A percentile compares a stretch with the other conserved stretches of the same genome.
phyloP scores from a whole-genome alignment of 164 flowering plant species.

The Magnolia changhungtana region DNA sequence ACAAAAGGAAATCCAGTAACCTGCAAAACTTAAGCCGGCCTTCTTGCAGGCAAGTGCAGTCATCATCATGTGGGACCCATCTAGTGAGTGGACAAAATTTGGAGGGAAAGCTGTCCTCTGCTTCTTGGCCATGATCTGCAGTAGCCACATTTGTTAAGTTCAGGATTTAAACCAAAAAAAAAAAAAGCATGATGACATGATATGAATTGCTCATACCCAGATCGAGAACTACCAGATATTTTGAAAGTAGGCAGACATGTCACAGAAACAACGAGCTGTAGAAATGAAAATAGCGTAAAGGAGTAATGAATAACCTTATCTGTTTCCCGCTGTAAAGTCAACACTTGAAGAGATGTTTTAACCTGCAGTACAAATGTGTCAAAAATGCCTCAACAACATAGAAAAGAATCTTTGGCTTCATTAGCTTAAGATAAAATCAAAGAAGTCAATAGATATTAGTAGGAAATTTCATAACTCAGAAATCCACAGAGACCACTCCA shows the following conservation, averaged over 20 bases:
- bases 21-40: slow-evolving; percentile 95
- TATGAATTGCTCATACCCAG: not conserved
- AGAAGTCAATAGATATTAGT: too few species aligned
- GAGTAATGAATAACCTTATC: slow-evolving; percentile 49
- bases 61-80: slow-evolving; percentile 99
- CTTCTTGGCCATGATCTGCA: slow-evolving; percentile 75
- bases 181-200: too few species aligned
- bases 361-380: slow-evolving; percentile 43
- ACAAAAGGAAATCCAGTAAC: slow-evolving; percentile 27
- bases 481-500: too few species aligned
- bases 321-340: slow-evolving; percentile 66
- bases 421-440: too few species aligned
- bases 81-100: slow-evolving; percentile 97
- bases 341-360: slow-evolving; percentile 78
- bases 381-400: not conserved
- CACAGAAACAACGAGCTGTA: not conserved
- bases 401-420: not conserved
- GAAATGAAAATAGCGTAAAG: not conserved
- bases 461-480: too few species aligned
- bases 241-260: not conserved
- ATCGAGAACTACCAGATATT: not conserved
- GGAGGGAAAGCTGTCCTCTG: slow-evolving; percentile 97
- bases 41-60: slow-evolving; percentile 92
- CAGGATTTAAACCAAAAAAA: not conserved
- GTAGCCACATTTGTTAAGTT: not conserved